Evolutionary conservation across 192 early-diverging fungal species (phyloP), one percentile per base, ranked within the genome.

Genomic region (Pecoramyces ruminantium): DNA sequence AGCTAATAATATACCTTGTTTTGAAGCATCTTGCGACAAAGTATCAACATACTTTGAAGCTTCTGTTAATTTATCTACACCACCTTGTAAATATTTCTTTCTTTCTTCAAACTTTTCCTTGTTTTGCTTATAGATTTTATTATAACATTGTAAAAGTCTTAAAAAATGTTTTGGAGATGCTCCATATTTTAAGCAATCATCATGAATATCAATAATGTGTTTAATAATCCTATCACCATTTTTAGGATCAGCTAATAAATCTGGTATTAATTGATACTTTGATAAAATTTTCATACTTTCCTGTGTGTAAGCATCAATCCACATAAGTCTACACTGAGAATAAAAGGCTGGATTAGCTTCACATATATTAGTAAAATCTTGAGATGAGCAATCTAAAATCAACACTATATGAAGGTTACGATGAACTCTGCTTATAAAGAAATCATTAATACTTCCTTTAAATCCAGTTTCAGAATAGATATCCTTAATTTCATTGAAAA

Each of bases 271-370:
- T 81, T 29, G 84, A 14, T 77, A 78, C 79, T 82, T 79, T 28
- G 86, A 81, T 17, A 89, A 13, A 1, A 67, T 5, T n/a, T 79
- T 38, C 85, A 87, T 90, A 78, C 85, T 91, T 30, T 89, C 86
- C 16, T 78, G 28, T 2, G 82, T 79, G 87, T 88, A 91, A 8
- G 40, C 29, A 38, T 89, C 88, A 77, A 85, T 79, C 89, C 90
- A 91, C 30, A 81, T 81, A 29, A 90, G 86, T 78, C 87, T 84
- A 78, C 89, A 91, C 4, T 86, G 58, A 0, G 87, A 86, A 78
- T 87, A 89, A 15, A 91, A 77, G 4, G 89, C 89, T 25, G 90
- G 90, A 83, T 90, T 90, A 16, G 89, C 83, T 81, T 91, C 86
- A 81, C 87, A 90, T 38, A 81, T 80, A 15, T 29, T 38, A 0